A percentile compares a stretch with the other conserved stretches of the same genome.
phyloP scores from a whole-genome alignment of 1,284 basidiomycete genomes.

The Moesziomyces sp. region DNA sequence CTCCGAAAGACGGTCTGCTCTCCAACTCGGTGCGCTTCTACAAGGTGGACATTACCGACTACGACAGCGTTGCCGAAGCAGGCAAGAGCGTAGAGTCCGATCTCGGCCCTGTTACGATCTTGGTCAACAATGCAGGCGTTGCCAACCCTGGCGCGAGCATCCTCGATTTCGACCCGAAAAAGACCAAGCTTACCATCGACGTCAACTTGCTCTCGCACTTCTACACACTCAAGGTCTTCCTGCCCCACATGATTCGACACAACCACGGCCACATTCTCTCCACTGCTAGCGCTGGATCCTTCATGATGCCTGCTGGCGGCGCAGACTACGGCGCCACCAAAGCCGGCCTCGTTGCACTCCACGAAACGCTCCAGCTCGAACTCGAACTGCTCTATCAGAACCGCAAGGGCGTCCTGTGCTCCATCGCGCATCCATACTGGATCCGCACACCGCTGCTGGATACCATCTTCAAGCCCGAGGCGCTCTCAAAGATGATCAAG shows the following conservation, averaged over 20 bases:
- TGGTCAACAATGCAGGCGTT: slow-evolving; percentile 60
- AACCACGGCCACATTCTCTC: slow-evolving; percentile 65
- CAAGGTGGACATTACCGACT: slow-evolving; percentile 61
- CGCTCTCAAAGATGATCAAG: slow-evolving; percentile 22
- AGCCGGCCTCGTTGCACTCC: slow-evolving; percentile 56
- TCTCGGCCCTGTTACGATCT: slow-evolving; percentile 40
- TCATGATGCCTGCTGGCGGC: slow-evolving; percentile 59
- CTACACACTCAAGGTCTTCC: slow-evolving; percentile 60
- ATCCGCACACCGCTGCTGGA: slow-evolving; percentile 10
- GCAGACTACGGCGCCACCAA: slow-evolving; percentile 61
- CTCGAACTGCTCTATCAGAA: slow-evolving; percentile 55
- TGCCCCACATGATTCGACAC: slow-evolving; percentile 57
- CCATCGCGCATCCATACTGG: slow-evolving; percentile 41
- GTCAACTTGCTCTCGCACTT: slow-evolving; percentile 63
- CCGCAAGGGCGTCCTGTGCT: slow-evolving; percentile 39
- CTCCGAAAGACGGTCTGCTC: slow-evolving; percentile 30
- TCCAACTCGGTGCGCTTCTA: slow-evolving; percentile 33
- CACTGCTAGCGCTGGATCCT: slow-evolving; percentile 55
- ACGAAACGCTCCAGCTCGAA: slow-evolving; percentile 61
- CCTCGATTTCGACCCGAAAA: slow-evolving; percentile 45
- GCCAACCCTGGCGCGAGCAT: slow-evolving; percentile 53
- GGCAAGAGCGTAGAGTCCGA: slow-evolving; percentile 50
- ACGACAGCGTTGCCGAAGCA: slow-evolving; percentile 47
- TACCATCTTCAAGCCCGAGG: slow-evolving; percentile 7
- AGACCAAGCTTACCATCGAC: slow-evolving; percentile 48